Evolutionary conservation across 257 asterid species (phyloP).

Genomic region (Forsythia viridissima): DNA sequence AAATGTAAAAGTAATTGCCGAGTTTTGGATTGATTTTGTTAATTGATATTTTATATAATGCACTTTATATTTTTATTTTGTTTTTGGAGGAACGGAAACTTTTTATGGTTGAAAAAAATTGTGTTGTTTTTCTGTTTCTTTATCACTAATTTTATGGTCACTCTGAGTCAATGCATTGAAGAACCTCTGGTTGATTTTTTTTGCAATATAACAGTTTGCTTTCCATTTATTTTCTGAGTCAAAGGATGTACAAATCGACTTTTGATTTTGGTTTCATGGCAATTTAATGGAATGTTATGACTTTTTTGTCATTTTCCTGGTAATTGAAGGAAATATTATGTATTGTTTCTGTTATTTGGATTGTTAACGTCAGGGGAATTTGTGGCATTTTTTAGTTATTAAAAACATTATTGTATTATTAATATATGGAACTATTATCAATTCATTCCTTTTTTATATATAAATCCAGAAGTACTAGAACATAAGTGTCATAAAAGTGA

Average conservation of each 20-base stretch:
- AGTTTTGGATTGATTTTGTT: neutral
- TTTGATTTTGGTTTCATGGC: neutral
- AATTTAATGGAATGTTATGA: neutral
- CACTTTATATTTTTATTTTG: neutral
- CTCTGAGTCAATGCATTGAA: conserved; percentile 9
- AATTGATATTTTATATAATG: neutral
- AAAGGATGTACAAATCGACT: neutral
- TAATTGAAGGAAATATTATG: neutral
- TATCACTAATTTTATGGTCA: neutral
- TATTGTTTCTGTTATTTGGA: neutral
- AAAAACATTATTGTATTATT: neutral
- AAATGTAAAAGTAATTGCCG: neutral
- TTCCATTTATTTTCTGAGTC: conserved; percentile 13
- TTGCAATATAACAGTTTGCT: neutral
- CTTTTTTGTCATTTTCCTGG: neutral
- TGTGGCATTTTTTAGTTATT: neutral
- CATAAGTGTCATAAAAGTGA: neutral
- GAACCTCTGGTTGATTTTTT: neutral
- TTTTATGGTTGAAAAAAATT: neutral
- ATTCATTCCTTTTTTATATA: neutral
- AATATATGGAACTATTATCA: neutral
- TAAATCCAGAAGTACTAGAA: neutral
- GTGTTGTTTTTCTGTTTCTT: conserved; percentile 5
- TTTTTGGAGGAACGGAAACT: neutral
- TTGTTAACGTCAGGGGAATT: neutral